These are phyloP conservation scores for Neurospora terricola DNA, from an alignment of 495 filamentous ascomycete species.

Conservation along the genomic window DNA sequence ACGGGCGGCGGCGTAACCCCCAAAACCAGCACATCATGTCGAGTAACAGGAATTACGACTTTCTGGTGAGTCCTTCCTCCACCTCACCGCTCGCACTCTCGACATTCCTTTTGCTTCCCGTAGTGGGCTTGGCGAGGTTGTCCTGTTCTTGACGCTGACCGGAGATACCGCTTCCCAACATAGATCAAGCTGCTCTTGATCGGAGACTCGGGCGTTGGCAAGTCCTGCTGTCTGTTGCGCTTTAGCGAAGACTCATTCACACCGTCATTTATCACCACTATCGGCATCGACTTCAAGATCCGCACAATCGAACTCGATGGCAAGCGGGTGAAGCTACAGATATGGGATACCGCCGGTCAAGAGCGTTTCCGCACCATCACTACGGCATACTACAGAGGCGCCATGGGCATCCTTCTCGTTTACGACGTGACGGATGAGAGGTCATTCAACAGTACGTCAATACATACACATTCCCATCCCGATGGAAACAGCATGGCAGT, in stretches of 20 bases:
- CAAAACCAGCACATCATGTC: slow-evolving; percentile 53
- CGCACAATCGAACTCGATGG: slow-evolving; percentile 96
- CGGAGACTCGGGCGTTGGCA: slow-evolving; percentile 95
- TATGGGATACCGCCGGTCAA: slow-evolving; percentile 98
- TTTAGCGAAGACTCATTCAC: slow-evolving; percentile 99
- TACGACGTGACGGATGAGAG: slow-evolving; percentile 98
- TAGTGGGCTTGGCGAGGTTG: not conserved
- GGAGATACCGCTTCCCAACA: not conserved
- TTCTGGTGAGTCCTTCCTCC: slow-evolving; percentile 56
- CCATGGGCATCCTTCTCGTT: slow-evolving; percentile 95
- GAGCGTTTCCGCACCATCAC: slow-evolving; percentile 98
- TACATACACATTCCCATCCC: not conserved
- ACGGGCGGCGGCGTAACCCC: not conserved
- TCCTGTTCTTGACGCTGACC: slow-evolving; percentile 2
- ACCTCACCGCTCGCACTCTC: not conserved
- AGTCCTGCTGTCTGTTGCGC: slow-evolving; percentile 95
- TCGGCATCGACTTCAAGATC: slow-evolving; percentile 99
- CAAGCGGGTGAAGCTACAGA: slow-evolving; percentile 97
- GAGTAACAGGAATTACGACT: slow-evolving; percentile 95
- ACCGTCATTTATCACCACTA: slow-evolving; percentile 97
- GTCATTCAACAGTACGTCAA: slow-evolving; percentile 85
- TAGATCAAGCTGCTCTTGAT: slow-evolving; percentile 99
- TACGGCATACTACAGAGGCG: slow-evolving; percentile 95
- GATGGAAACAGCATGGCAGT: not conserved
- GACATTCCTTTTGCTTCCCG: not conserved